A percentile compares a stretch with the other conserved stretches of the same genome.
Evolutionary conservation across 495 filamentous ascomycete species (phyloP).

Genomic region (Penicillium simplicissimum): DNA sequence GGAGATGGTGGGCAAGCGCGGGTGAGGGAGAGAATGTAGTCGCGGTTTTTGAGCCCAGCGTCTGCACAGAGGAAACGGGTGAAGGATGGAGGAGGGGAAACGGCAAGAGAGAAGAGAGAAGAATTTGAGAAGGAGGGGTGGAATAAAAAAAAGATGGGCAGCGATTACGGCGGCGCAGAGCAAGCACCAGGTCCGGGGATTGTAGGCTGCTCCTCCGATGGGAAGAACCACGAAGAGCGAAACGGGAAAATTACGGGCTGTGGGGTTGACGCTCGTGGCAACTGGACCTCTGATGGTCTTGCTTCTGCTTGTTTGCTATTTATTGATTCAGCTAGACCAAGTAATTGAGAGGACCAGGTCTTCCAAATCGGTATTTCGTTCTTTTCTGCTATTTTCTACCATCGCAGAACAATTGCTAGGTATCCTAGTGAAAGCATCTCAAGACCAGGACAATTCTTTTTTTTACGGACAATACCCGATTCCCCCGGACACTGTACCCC

Average conservation of each 20-base stretch:
- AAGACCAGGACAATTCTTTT: background rate
- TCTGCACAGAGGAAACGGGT: constrained; percentile 24
- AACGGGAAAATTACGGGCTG: constrained; percentile 31
- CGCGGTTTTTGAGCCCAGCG: constrained; percentile 26
- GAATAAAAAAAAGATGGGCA: constrained; percentile 27
- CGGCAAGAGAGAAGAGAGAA: constrained; percentile 30
- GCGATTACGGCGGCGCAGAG: constrained; percentile 26
- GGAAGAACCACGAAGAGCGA: constrained; percentile 10
- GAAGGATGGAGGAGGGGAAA: constrained; percentile 16
- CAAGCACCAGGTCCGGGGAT: constrained; percentile 38
- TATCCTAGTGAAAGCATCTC: background rate
- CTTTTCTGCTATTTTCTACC: background rate
- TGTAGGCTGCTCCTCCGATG: constrained; percentile 25
- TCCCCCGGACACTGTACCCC: background rate
- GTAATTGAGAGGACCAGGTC: background rate
- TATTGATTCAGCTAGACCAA: background rate
- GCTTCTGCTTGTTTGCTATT: background rate
- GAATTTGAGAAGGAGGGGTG: constrained; percentile 26
- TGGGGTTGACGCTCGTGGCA: constrained; percentile 36
- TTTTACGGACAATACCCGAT: background rate
- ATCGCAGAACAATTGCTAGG: background rate
- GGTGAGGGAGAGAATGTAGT: constrained; percentile 17
- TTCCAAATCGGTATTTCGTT: background rate
- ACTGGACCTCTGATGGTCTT: constrained; percentile 18
- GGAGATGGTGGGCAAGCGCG: constrained; percentile 24